These are phyloP conservation scores for Termitomyces eurrhizus DNA, from an alignment of 768 basidiomycete genomes.

Conservation along the genomic window DNA sequence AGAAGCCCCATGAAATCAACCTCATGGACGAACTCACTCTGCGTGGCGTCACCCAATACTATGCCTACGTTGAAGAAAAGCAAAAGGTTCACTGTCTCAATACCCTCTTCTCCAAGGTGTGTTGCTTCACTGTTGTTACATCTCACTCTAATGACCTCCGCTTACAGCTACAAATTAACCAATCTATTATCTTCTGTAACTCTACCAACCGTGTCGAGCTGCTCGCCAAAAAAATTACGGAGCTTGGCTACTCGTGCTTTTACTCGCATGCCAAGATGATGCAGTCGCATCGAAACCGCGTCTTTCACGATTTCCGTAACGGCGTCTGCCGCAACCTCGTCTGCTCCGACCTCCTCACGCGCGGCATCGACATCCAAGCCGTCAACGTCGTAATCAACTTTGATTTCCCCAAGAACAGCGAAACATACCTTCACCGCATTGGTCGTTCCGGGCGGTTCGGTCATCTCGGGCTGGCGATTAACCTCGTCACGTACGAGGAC, in stretches of 20 bases:
- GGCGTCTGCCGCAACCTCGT: slow-evolving; percentile 98
- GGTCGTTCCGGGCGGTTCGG: slow-evolving; percentile 98
- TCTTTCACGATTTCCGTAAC: slow-evolving; percentile 99
- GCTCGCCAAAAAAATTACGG: slow-evolving; percentile 98
- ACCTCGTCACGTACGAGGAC: slow-evolving; percentile 97
- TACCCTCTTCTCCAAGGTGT: slow-evolving; percentile 96
- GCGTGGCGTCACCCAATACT: slow-evolving; percentile 98
- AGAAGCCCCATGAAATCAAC: slow-evolving; percentile 94
- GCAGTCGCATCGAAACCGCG: slow-evolving; percentile 96
- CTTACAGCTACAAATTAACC: slow-evolving; percentile 96
- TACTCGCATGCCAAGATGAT: slow-evolving; percentile 99
- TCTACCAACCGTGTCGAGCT: slow-evolving; percentile 99
- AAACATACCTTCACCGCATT: slow-evolving; percentile 98
- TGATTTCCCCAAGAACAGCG: slow-evolving; percentile 98
- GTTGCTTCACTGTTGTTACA: slow-evolving; percentile 12
- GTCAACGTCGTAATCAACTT: slow-evolving; percentile 99
- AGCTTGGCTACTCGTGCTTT: slow-evolving; percentile 99
- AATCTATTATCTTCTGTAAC: slow-evolving; percentile 99
- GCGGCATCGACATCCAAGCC: slow-evolving; percentile 99
- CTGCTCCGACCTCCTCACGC: slow-evolving; percentile 95
- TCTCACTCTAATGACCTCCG: slow-evolving; percentile 3
- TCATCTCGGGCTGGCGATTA: slow-evolving; percentile 95
- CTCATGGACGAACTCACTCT: slow-evolving; percentile 99
- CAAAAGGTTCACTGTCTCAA: slow-evolving; percentile 99
- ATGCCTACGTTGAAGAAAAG: slow-evolving; percentile 97